Percentiles rank a stretch among this genome's conserved stretches.
Evolutionary conservation across 805 yeast species (phyloP).

Genomic region (Komagataella mondaviorum): DNA sequence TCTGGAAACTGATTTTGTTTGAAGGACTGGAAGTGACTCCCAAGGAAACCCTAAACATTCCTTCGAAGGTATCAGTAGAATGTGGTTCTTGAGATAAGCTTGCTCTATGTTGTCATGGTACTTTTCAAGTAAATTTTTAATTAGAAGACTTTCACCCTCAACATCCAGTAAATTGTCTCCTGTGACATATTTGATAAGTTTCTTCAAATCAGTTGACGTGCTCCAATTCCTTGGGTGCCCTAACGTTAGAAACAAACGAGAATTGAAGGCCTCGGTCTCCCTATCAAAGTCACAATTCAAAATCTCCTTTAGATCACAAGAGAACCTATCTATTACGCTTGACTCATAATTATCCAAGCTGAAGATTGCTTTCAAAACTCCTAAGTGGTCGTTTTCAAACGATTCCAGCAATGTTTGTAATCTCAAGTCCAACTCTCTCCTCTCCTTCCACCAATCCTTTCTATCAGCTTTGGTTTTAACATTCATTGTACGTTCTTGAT

Average conservation of each 20-base stretch:
- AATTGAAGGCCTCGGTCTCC: not conserved
- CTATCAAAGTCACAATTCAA: not conserved
- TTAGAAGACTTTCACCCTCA: not conserved
- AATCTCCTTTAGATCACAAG: not conserved
- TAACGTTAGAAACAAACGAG: not conserved
- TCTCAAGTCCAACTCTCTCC: constrained; percentile 48
- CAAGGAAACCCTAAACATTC: constrained; percentile 69
- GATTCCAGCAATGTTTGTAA: constrained; percentile 37
- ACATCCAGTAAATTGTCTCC: not conserved
- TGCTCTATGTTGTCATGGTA: not conserved
- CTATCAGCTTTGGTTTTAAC: constrained; percentile 48
- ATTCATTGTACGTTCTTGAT: constrained; percentile 32
- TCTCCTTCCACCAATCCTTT: constrained; percentile 63
- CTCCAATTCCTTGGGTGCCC: not conserved
- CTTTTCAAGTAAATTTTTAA: constrained; percentile 13
- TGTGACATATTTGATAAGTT: not conserved
- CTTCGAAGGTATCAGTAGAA: constrained; percentile 57
- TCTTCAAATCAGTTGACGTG: not conserved
- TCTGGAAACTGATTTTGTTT: constrained; percentile 47
- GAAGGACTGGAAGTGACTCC: constrained; percentile 63
- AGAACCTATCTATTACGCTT: not conserved
- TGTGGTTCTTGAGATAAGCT: constrained; percentile 23
- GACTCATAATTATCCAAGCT: constrained; percentile 11
- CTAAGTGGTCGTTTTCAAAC: constrained; percentile 60
- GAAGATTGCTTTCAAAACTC: constrained; percentile 63